These are phyloP conservation scores for Phialophora chinensis DNA, from an alignment of 2,329 filamentous ascomycete species.

Conservation along the genomic window DNA sequence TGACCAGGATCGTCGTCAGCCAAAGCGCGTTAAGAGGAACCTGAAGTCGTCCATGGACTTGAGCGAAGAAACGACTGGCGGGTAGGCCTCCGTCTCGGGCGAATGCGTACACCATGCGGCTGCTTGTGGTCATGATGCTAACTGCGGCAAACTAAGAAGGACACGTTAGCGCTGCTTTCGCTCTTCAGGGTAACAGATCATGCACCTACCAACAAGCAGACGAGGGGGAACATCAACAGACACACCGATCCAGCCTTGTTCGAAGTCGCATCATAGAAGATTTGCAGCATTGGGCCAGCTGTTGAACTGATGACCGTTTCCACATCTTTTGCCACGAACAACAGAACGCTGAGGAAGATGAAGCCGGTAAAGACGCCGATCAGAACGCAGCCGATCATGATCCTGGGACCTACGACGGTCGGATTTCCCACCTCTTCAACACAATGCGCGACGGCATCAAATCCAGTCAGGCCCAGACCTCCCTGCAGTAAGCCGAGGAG, in stretches of 20 bases:
- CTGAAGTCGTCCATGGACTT: constrained; percentile 64
- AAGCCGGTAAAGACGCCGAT: constrained; percentile 69
- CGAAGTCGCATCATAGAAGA: constrained; percentile 66
- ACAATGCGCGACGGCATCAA: constrained; percentile 57
- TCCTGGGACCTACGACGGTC: constrained; percentile 64
- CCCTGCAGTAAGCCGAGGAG: constrained; percentile 56
- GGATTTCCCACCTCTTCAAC: constrained; percentile 57
- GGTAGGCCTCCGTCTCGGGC: constrained; percentile 68
- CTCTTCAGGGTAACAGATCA: neutral
- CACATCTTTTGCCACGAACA: constrained; percentile 68
- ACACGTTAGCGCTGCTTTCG: constrained; percentile 12
- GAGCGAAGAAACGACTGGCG: constrained; percentile 55
- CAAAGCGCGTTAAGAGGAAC: constrained; percentile 71
- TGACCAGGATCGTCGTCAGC: constrained; percentile 64
- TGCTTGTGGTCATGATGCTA: constrained; percentile 69
- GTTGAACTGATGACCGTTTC: constrained; percentile 61
- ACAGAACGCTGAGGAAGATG: constrained; percentile 66
- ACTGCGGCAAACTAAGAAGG: constrained; percentile 65
- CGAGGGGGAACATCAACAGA: constrained; percentile 60
- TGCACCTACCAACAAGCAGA: constrained; percentile 35
- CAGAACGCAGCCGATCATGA: constrained; percentile 69
- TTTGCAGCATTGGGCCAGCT: constrained; percentile 66
- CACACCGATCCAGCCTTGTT: constrained; percentile 68
- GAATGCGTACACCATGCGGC: constrained; percentile 71
- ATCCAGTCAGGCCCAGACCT: constrained; percentile 50